phyloP scores from a whole-genome alignment of 371 early-diverging fungal species.

The Mucor piriformis region DNA sequence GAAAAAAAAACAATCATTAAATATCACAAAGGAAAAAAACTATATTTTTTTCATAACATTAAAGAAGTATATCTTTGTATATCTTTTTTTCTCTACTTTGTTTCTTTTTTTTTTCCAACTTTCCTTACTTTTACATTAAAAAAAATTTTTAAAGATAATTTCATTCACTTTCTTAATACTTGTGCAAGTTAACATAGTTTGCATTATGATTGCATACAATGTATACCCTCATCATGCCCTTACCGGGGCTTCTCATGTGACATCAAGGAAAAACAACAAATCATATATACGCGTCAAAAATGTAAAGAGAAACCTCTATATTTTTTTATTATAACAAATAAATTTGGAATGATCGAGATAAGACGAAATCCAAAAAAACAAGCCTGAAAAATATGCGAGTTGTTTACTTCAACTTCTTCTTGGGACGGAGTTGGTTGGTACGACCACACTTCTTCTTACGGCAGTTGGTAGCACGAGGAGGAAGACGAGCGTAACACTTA shows the following conservation, averaged over 20 bases:
- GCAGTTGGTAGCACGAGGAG: conserved; percentile 99
- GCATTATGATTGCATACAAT: no score
- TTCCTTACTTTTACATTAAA: no score
- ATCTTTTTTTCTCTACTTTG: not conserved
- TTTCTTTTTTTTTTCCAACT: no score
- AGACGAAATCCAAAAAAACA: not conserved
- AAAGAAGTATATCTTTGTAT: no score
- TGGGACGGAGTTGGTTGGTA: conserved; percentile 98
- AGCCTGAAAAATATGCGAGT: conserved; percentile 8
- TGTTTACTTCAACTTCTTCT: conserved; percentile 46
- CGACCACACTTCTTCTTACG: conserved; percentile 99
- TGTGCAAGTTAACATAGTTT: no score
- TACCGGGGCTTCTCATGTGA: not conserved
- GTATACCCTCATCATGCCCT: no score
- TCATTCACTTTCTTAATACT: no score
- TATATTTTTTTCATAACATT: no score
- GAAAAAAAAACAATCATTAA: not conserved
- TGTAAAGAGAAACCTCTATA: not conserved
- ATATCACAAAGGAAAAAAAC: not conserved
- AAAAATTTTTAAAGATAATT: no score
- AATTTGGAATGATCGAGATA: not conserved
- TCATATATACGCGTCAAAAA: not conserved
- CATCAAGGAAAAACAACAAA: not conserved
- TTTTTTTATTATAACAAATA: not conserved
- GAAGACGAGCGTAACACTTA: conserved; percentile 99